Evolutionary conservation across 305 asterid genomes (phyloP).

Genomic region (Fraxinus greggii): DNA sequence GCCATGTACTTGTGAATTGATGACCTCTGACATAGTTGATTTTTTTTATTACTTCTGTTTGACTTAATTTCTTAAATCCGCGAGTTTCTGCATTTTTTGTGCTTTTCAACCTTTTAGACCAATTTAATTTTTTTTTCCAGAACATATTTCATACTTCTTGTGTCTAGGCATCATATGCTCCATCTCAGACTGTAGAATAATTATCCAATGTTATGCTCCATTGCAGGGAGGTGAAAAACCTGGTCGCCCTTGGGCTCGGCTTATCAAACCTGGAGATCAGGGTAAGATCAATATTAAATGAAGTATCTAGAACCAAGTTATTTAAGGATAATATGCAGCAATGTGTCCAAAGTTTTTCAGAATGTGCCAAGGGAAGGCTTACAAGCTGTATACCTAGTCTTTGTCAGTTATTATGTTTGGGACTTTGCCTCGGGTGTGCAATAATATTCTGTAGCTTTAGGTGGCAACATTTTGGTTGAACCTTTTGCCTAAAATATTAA

Average conservation of each 20-base stretch:
- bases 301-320: conserved; percentile 1
- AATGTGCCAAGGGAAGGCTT: background rate
- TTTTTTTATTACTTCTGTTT: background rate
- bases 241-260: conserved; percentile 40
- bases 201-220: background rate
- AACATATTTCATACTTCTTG: background rate
- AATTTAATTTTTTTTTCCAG: background rate
- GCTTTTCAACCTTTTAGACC: background rate
- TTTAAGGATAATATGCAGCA: background rate
- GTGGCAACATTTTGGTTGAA: background rate
- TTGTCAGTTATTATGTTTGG: background rate
- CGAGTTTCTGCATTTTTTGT: background rate
- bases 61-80: background rate
- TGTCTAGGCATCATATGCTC: background rate
- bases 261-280: conserved; percentile 43
- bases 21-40: background rate
- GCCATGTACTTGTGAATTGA: background rate
- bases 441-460: background rate
- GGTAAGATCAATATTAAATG: conserved; percentile 38
- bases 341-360: background rate
- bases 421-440: background rate
- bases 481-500: background rate
- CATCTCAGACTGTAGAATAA: background rate
- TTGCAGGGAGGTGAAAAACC: conserved; percentile 42
- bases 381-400: background rate